A percentile compares a stretch with the other conserved stretches of the same genome.
These are phyloP conservation scores for Teratosphaeria nubilosa DNA, from an alignment of 2,329 filamentous ascomycete species.

Conservation along the genomic window DNA sequence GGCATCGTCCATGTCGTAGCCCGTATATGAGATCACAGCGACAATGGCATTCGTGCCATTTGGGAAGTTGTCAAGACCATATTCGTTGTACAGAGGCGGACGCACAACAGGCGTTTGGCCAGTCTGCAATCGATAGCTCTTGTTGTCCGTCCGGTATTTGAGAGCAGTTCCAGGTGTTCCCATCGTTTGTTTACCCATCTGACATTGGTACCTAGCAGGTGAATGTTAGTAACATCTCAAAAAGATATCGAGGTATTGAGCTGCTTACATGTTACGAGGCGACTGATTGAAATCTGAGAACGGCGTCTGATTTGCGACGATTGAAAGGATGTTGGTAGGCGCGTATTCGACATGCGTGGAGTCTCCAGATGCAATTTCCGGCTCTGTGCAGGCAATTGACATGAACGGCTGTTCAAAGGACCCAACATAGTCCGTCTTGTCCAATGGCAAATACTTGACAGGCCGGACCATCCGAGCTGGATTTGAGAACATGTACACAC, in stretches of 20 bases:
- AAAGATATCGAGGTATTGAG: conserved; percentile 3
- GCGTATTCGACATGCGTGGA: conserved; percentile 90
- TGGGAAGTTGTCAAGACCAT: conserved; percentile 95
- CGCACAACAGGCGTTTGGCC: conserved; percentile 92
- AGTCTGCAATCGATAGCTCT: conserved; percentile 86
- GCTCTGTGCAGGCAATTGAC: conserved; percentile 86
- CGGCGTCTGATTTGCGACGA: conserved; percentile 95
- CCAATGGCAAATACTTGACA: conserved; percentile 81
- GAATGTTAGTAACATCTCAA: neutral
- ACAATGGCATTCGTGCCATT: conserved; percentile 94
- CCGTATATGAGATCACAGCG: conserved; percentile 95
- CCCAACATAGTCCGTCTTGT: conserved; percentile 78
- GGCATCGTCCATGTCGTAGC: conserved; percentile 99
- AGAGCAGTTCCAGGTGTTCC: conserved; percentile 83
- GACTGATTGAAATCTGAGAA: conserved; percentile 99
- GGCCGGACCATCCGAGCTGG: conserved; percentile 80
- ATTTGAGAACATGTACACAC: conserved; percentile 84
- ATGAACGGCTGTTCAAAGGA: conserved; percentile 96
- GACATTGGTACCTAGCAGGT: conserved; percentile 52
- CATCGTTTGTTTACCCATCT: conserved; percentile 99
- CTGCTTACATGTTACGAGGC: conserved; percentile 85
- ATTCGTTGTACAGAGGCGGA: conserved; percentile 85
- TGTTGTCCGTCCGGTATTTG: conserved; percentile 88
- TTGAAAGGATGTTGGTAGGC: conserved; percentile 93
- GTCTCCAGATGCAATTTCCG: conserved; percentile 76